phyloP scores from a whole-genome alignment of 768 basidiomycete species.

The Boletus insuetus region DNA sequence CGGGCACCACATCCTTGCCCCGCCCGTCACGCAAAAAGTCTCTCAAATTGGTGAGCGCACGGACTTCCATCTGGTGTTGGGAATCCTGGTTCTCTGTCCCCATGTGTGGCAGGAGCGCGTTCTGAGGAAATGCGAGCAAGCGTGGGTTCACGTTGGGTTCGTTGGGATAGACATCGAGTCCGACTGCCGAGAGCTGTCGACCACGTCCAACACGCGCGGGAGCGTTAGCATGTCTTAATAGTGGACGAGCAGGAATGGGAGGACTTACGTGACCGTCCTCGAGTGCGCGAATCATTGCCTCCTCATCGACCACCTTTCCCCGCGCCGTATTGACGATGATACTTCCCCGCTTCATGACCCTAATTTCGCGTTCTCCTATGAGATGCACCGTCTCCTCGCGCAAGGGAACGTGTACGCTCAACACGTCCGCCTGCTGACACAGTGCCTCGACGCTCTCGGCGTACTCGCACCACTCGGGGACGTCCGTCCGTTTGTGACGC shows the following conservation, averaged over 20 bases:
- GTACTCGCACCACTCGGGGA: slow-evolving; percentile 77
- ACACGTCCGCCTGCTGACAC: slow-evolving; percentile 69
- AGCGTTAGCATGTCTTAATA: no score
- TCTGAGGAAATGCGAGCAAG: slow-evolving; percentile 76
- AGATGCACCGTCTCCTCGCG: slow-evolving; percentile 68
- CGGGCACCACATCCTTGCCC: slow-evolving; percentile 67
- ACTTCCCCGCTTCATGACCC: slow-evolving; percentile 71
- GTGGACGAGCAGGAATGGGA: no score
- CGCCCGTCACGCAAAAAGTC: slow-evolving; percentile 64
- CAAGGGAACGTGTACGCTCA: slow-evolving; percentile 85
- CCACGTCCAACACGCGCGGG: no score
- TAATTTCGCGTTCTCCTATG: slow-evolving; percentile 74
- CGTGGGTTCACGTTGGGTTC: slow-evolving; percentile 80
- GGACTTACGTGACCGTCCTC: slow-evolving; percentile 52
- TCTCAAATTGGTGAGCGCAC: slow-evolving; percentile 73
- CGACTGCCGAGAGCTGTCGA: slow-evolving; percentile 46
- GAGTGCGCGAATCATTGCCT: slow-evolving; percentile 79
- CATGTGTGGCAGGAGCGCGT: slow-evolving; percentile 88
- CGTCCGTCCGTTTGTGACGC: slow-evolving; percentile 51
- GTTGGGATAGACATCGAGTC: slow-evolving; percentile 84
- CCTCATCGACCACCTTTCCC: slow-evolving; percentile 89
- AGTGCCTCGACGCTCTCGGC: slow-evolving; percentile 62
- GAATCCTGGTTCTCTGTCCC: slow-evolving; percentile 85
- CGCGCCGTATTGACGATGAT: slow-evolving; percentile 86
- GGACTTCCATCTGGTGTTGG: slow-evolving; percentile 79